Evolutionary conservation across 1,284 basidiomycete species (phyloP), one percentile per base, ranked within the genome.

Genomic region (Dichomitus squalens): DNA sequence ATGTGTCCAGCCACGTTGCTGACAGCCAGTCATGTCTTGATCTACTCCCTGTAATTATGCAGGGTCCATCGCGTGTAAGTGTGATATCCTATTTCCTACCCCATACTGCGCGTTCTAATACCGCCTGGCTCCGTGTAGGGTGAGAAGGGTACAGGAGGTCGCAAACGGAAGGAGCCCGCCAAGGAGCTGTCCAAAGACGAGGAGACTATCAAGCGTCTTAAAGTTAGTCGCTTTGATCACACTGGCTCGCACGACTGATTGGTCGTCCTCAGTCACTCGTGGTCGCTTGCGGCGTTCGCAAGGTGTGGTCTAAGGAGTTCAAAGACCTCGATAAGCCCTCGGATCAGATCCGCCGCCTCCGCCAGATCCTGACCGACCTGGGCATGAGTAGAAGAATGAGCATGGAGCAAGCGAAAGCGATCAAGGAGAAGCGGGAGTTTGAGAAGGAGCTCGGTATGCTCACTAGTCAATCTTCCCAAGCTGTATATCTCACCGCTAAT

Each of bases 331-430:
- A 84, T 25, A 79, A 76, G 5, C 77, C 85, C 0, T 79, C 79
- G 2, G 79, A 85, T 46, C 90, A 95, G 67, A 87, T 92, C 40
- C 72, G 76, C 43, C 84, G 83, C 44, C 75, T 95, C 31, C 83
- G 83, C 53, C 73, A 79, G 33, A 83, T 93, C 8, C 77, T 95
- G 7, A 65, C 74, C 4, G 86, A 85, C 0, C 79, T 95, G 25
- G 92, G 93, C 0, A 95, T 95, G 92, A 81, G 75, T 1, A 88
- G 90, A 2, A 80, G 88, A n/a, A 76, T 86, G 64, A 93, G 84
- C 59, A 63, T 93, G 68, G 88, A 90, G 54, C 88, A 94, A 72
- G 93, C 93, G 2, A 90, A 84, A 64, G 73, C 76, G 1, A 87
- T 95, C 66, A 88, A 81, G 61, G 82, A 78, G 67, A 82, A 83